phyloP scores from a whole-genome alignment of 2,329 filamentous ascomycete genomes.

The Cladosporium sp. region DNA sequence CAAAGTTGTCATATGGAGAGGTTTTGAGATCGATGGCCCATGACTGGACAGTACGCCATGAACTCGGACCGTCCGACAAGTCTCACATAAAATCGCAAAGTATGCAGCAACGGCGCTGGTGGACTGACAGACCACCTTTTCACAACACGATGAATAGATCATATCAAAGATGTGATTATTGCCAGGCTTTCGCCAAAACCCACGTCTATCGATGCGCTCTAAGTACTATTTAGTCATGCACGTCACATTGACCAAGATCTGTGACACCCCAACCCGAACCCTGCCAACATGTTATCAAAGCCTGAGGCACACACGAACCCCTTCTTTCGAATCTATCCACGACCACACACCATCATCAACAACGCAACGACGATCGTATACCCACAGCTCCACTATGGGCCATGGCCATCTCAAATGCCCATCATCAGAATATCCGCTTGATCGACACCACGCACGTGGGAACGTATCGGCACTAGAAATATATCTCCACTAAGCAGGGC shows the following conservation, averaged over 20 bases:
- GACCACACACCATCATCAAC: not conserved
- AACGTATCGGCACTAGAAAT: not conserved
- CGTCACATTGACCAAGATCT: not conserved
- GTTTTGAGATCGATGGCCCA: too few relatives aligned
- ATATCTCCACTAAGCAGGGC: not conserved
- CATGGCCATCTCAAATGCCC: not conserved
- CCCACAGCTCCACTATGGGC: not conserved
- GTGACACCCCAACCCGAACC: not conserved
- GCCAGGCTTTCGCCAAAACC: too few relatives aligned
- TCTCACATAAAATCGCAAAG: too few relatives aligned
- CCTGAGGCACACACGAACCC: not conserved
- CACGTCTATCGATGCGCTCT: not conserved
- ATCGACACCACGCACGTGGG: slow-evolving; percentile 6
- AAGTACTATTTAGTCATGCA: not conserved
- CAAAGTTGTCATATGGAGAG: too few relatives aligned
- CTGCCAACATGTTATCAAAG: not conserved
- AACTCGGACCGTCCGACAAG: too few relatives aligned
- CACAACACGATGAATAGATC: too few relatives aligned
- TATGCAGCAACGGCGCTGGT: too few relatives aligned
- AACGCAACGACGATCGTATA: not conserved
- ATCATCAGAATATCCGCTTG: not conserved
- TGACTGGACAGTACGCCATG: too few relatives aligned
- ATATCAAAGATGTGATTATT: too few relatives aligned
- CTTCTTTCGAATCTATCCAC: not conserved
- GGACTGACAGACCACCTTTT: too few relatives aligned